Conservation (phyloP, 2,329 filamentous ascomycete genomes). For the Claviceps africana region DNA sequence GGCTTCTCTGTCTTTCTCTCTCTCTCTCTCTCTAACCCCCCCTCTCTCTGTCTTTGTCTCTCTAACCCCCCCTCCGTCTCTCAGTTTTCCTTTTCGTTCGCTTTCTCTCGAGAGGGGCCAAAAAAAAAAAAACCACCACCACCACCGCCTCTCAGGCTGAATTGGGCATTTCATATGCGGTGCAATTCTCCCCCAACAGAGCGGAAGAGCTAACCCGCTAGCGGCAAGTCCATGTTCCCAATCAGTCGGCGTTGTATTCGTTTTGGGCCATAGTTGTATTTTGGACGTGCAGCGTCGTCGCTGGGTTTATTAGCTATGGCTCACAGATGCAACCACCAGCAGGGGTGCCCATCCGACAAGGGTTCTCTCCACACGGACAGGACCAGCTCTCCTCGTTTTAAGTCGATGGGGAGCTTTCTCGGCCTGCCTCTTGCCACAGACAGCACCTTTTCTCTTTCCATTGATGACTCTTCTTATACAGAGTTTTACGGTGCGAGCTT, state of each 20-base stretch:
- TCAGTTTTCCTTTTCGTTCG: no score
- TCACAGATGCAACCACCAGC: background rate
- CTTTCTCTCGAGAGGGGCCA: no score
- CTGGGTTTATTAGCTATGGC: constrained; percentile 1
- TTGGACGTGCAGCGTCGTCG: background rate
- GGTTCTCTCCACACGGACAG: background rate
- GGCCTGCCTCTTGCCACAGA: constrained; percentile 5
- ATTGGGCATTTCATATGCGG: background rate
- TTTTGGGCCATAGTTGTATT: background rate
- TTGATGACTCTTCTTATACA: background rate
- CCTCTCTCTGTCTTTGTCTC: no score
- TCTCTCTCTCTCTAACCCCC: background rate
- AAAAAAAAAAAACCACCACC: background rate
- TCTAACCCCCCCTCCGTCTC: no score
- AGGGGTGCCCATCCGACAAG: background rate
- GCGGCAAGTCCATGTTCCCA: background rate
- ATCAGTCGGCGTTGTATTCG: background rate
- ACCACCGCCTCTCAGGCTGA: no score
- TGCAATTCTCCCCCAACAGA: background rate
- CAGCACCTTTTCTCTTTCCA: background rate
- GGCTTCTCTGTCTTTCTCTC: background rate
- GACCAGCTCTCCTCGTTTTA: background rate
- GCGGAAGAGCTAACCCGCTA: background rate
- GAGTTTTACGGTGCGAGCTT: constrained; percentile 4
- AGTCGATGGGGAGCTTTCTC: constrained; percentile 8